Evolutionary conservation across 2,329 filamentous ascomycete genomes (phyloP), one percentile per base, ranked within the genome.

Genomic region (Sarocladium brachiariae): DNA sequence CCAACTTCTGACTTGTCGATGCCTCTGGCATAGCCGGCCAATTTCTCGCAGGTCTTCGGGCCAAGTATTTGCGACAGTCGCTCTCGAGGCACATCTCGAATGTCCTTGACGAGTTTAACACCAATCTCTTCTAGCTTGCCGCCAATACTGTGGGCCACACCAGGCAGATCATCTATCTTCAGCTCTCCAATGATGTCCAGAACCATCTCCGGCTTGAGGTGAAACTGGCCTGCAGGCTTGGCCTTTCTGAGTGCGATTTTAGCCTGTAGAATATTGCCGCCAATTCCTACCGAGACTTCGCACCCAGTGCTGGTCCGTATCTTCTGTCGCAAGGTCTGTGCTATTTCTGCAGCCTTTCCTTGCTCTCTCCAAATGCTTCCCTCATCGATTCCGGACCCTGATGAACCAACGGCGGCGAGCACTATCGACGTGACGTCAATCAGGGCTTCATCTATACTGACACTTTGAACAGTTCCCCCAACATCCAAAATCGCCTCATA

Each of bases 401-500:
- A 78, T 1, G 85, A 87, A 2, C 81, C 83, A 10, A 80, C 77
- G 13, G 76, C 77, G 11, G 76, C 71, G 39, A 89, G 70, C 53
- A 93, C 87, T 3, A 87, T 68, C 3, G 73, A 71, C 2, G 88
- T 93, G 30, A 91, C 78, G 65, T 99, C 93, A 14, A 99, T 71
- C 7, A 99, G 76, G 1, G 90, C 93, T 67, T 99, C 95, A 57
- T 99, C 95, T 41, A 99, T 87, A 61, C 93, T 97, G 49, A 99
- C 92, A 61, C 93, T 97, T 64, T 99, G 93, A 0, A 97, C 89
- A 16, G 89, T 69, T 1, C 90, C 92, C 16, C 86, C 89, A 8
- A 90, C 75, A 5, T 81, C 78, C 30, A 97, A 69, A 10, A 99
- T 88, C 1, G 84, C 82, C 54, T 89, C 83, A 59, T 99, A 99